Percentiles rank a stretch among this genome's conserved stretches.
Evolutionary conservation across 2,329 filamentous ascomycete genomes (phyloP).

Genomic region (Hypoxylon sp.): DNA sequence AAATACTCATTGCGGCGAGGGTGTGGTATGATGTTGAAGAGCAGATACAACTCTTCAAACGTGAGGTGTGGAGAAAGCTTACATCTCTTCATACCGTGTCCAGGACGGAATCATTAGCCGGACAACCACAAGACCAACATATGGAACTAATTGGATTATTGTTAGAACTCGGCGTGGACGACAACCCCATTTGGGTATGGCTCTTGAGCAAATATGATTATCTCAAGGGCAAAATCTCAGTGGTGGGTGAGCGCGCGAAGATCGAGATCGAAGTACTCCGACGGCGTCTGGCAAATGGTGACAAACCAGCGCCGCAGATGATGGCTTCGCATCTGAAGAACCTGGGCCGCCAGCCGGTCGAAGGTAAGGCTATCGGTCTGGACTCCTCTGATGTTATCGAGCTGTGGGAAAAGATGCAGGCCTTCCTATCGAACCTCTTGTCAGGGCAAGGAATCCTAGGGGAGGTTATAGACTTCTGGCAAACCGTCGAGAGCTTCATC

Average conservation of each 20-base stretch:
- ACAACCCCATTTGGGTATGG: constrained; percentile 98
- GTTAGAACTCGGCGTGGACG: constrained; percentile 91
- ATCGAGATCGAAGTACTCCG: constrained; percentile 93
- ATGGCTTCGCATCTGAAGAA: constrained; percentile 80
- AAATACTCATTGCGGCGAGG: constrained; percentile 84
- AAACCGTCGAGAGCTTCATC: constrained; percentile 88
- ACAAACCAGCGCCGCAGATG: constrained; percentile 73
- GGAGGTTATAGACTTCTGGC: constrained; percentile 93
- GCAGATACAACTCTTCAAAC: constrained; percentile 86
- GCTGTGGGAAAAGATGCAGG: constrained; percentile 88
- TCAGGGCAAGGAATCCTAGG: constrained; percentile 83
- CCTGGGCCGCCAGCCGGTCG: constrained; percentile 71
- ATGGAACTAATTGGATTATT: constrained; percentile 90
- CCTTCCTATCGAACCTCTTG: constrained; percentile 77
- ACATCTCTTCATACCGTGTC: constrained; percentile 70
- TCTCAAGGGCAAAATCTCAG: constrained; percentile 83
- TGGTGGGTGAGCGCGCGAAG: constrained; percentile 83
- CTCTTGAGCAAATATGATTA: constrained; percentile 88
- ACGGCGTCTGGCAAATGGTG: constrained; percentile 76
- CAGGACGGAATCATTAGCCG: constrained; percentile 57
- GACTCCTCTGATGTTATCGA: constrained; percentile 85
- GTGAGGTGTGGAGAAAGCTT: constrained; percentile 86
- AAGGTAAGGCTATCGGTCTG: constrained; percentile 69
- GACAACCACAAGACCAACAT: constrained; percentile 77
- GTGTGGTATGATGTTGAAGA: constrained; percentile 96